These are phyloP conservation scores for Bacterosira constricta DNA, from an alignment of 108 stramenopile genomes.

Conservation along the genomic window DNA sequence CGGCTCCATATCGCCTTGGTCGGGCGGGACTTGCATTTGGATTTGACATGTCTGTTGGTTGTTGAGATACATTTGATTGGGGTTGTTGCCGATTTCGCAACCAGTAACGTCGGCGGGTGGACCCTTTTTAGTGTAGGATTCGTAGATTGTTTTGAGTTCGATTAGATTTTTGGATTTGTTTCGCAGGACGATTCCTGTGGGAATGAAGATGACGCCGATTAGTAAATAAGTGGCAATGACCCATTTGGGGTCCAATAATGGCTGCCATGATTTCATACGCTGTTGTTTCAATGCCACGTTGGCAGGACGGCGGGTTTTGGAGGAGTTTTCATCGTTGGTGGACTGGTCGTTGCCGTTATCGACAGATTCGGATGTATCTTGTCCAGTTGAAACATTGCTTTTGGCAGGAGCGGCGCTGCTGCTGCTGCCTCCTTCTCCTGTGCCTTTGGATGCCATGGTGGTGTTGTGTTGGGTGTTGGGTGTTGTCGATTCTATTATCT, in stretches of 20 bases:
- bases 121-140: constrained; percentile 38
- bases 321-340: background rate
- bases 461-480: background rate
- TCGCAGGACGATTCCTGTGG: constrained; percentile 66
- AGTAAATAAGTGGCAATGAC: constrained; percentile 79
- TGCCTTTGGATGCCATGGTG: constrained; percentile 58
- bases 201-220: constrained; percentile 86
- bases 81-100: constrained; percentile 50
- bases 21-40: constrained; percentile 33
- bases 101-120: constrained; percentile 26
- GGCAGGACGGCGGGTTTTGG: constrained; percentile 60
- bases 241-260: constrained; percentile 89
- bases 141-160: constrained; percentile 67
- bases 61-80: constrained; percentile 51
- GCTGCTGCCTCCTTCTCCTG: too few species aligned
- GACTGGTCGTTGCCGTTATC: background rate
- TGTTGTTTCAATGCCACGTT: constrained; percentile 84
- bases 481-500: background rate
- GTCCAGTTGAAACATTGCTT: background rate
- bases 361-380: too few species aligned
- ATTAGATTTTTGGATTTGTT: constrained; percentile 62
- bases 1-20: constrained; percentile 71
- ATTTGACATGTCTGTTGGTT: constrained; percentile 39
- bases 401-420: too few species aligned
- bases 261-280: constrained; percentile 92